Base-by-base conservation (phyloP, 2,329 filamentous ascomycete species). In the Fusarium sp. region DNA sequence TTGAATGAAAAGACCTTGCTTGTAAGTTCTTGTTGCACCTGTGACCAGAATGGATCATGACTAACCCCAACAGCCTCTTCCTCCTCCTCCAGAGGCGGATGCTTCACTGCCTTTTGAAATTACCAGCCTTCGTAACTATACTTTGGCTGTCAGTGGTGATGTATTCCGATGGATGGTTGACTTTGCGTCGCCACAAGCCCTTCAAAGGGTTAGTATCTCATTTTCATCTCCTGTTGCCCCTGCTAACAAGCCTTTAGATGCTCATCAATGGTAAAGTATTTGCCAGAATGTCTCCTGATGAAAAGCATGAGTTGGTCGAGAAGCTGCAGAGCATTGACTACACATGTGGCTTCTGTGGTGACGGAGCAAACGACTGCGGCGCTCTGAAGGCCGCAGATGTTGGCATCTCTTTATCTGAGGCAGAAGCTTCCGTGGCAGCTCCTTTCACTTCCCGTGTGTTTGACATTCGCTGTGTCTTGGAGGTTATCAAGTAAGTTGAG, bases 121-220 rank as follows among this genome's bases (percentile, higher is more conserved):
- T 54, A 89, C 90, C 2, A 95, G 94, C 62, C 84, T 96, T 27
- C 88, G 90, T 55, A 94, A 97, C 78, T 98, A 97, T 81, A 94
- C 93, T 0, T 82, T 99, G 18, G 96, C 96, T 35, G 90, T 98
- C 14, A 95, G 90, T 63, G 97, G 96, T 48, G 96, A 99, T 77
- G 93, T 97, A 0, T 99, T 99, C 82, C 92, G 96, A 70, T 99
- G 96, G 96, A 91, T 98, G 56, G 87, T 99, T 55, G 95, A 99
- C 82, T 98, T 91, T 81, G 95, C 93, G 1, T 90, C 92, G 1
- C 89, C 93, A n/a, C 90, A 93, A 60, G 87, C 97, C 1, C 84
- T 98, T 38, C 91, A 92, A 67, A 86, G 89, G 74, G 91, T 92
- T 76, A 69, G 86, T 83, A 29, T 3, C 12, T 52, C 29, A 33